Base-by-base conservation (phyloP, 2,329 filamentous ascomycete genomes). In the Fusarium tjaetaba region DNA sequence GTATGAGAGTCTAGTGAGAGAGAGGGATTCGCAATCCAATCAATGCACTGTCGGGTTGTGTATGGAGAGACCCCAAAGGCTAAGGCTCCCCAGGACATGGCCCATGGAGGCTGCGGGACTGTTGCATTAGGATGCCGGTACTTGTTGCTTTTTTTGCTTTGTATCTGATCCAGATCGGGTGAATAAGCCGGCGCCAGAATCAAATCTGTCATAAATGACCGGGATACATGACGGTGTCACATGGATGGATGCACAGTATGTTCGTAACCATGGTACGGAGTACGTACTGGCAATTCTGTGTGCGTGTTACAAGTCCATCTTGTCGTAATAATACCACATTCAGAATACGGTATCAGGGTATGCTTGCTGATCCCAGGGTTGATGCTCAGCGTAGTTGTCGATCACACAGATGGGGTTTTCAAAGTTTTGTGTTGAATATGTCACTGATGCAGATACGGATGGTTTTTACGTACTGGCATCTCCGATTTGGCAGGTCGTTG, bases 111-210 rank as follows among this genome's bases (percentile, higher is more conserved):
- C 32, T 34, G 48, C 61, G 61, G 68, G 57, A 71, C 56, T 51
- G 58, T 60, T 72, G 64, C 63, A 74, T 65, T 63, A 66, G 68
- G 70, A 74, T 74, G 71, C 68, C 71, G 71, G 71, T 74, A 74
- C 71, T 71, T 71, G 69, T 63, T 57, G 68, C 69, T 56, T 59
- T 59, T 62, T 55, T 71, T 71, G 58, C 69, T 72, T 74, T 74
- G 66, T 68, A 56, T 65, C 56, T 72, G 71, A 72, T 61, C 71
- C 71, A 74, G 71, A 74, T 74, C 71, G 68, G 71, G 71, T 52
- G 53, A 61, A 62, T 62, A 61, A 72, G 56, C 71, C 68, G 71
- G 59, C 71, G 62, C 71, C 59, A 63, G 36, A 48, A 49, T 61
- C 41, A 38, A 69, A 53, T 65, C 63, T 74, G 58, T 72, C 63